phyloP scores from a whole-genome alignment of 176 grass and related monocot species.

The Pontederia paniculata region DNA sequence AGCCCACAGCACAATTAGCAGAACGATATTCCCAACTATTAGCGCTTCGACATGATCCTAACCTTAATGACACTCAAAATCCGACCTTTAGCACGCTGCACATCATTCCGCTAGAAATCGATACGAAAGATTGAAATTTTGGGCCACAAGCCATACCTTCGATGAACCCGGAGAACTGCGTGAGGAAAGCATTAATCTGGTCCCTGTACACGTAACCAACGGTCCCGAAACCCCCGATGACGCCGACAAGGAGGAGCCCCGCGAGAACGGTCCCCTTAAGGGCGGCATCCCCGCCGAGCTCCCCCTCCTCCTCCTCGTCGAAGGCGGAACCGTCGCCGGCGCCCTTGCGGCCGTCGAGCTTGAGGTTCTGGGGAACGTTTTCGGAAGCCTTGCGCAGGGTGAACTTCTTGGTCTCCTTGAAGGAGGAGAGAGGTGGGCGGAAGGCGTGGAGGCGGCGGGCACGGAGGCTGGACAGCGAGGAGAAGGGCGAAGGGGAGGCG shows the following conservation, averaged over 20 bases:
- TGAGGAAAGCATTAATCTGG: conserved; percentile 86
- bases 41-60: too few relatives aligned
- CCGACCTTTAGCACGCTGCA: not conserved
- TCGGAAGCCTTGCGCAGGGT: conserved; percentile 68
- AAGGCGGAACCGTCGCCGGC: conserved; percentile 20
- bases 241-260: conserved; percentile 55
- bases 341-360: conserved; percentile 30
- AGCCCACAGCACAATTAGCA: not conserved
- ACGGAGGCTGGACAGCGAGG: conserved; percentile 22
- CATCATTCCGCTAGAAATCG: too few relatives aligned
- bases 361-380: conserved; percentile 53
- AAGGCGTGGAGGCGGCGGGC: conserved; percentile 18
- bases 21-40: too few relatives aligned
- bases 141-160: conserved; percentile 54
- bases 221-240: conserved; percentile 84
- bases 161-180: conserved; percentile 83
- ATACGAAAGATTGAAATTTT: not conserved
- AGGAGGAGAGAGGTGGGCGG: conserved; percentile 45
- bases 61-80: too few relatives aligned
- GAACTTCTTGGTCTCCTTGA: conserved; percentile 63
- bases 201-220: conserved; percentile 91
- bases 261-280: conserved; percentile 74
- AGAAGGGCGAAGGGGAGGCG: conserved; percentile 22
- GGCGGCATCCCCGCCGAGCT: conserved; percentile 16
- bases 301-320: conserved; percentile 15